A percentile compares a stretch with the other conserved stretches of the same genome.
Evolutionary conservation across 495 filamentous ascomycete genomes (phyloP).

Genomic region (Niebla homalea): DNA sequence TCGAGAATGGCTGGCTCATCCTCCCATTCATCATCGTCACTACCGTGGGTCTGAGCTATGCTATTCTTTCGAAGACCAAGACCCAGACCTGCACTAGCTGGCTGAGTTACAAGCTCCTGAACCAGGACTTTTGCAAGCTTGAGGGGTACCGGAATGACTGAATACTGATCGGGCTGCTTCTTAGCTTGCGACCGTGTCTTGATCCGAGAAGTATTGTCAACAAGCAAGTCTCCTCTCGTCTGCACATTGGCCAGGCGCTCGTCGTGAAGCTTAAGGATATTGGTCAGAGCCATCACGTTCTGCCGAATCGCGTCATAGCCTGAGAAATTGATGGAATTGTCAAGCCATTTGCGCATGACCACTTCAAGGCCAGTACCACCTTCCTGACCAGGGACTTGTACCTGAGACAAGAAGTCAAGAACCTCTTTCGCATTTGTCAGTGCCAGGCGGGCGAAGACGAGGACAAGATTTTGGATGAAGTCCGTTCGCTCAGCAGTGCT

Average conservation of each 20-base stretch:
- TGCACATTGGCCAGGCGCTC: slow-evolving; percentile 61
- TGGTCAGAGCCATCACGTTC: slow-evolving; percentile 86
- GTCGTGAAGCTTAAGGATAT: slow-evolving; percentile 77
- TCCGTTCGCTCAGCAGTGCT: slow-evolving; percentile 64
- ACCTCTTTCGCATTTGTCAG: slow-evolving; percentile 77
- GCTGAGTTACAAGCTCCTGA: slow-evolving; percentile 60
- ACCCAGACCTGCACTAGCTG: slow-evolving; percentile 25
- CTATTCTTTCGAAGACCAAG: slow-evolving; percentile 1
- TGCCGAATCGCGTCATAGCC: slow-evolving; percentile 95
- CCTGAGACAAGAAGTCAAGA: slow-evolving; percentile 74
- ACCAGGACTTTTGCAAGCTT: slow-evolving; percentile 96
- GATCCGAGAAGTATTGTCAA: slow-evolving; percentile 68
- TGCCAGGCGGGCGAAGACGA: slow-evolving; percentile 86
- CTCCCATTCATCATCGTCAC: slow-evolving; percentile 77
- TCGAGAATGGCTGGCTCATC: slow-evolving; percentile 67
- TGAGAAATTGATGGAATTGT: slow-evolving; percentile 89
- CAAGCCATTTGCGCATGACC: slow-evolving; percentile 87
- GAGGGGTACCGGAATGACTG: slow-evolving; percentile 71
- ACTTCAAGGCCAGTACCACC: slow-evolving; percentile 67
- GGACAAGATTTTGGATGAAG: slow-evolving; percentile 84
- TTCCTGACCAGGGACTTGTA: slow-evolving; percentile 48
- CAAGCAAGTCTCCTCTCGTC: slow-evolving; percentile 85
- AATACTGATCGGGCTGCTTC: slow-evolving; percentile 75
- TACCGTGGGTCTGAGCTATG: slow-evolving; percentile 15
- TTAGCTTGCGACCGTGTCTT: slow-evolving; percentile 84